Conservation (phyloP, 176 grass and related monocot genomes). For the Leersia perrieri region DNA sequence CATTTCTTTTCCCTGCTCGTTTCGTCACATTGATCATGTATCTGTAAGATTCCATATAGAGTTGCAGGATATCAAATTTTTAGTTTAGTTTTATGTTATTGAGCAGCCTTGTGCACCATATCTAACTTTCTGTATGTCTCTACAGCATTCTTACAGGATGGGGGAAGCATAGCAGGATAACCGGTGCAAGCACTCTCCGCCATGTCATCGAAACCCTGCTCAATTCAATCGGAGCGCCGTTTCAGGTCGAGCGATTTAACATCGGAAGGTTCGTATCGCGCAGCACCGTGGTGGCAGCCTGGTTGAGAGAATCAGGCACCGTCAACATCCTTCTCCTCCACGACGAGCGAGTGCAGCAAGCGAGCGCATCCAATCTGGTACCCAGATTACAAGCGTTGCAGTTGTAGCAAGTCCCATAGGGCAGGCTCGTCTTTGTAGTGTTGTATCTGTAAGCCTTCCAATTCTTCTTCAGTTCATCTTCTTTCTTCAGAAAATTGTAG, state of each 20-base stretch:
- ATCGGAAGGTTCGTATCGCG: conserved; percentile 83
- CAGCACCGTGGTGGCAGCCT: conserved; percentile 73
- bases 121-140: not conserved
- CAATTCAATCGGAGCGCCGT: conserved; percentile 79
- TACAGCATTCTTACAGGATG: conserved; percentile 94
- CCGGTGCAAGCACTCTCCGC: conserved; percentile 78
- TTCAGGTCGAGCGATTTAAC: conserved; percentile 83
- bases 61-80: not conserved
- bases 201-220: conserved; percentile 64
- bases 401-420: conserved; percentile 46
- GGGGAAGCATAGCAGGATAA: conserved; percentile 95
- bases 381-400: conserved; percentile 67
- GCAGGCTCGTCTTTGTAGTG: not conserved
- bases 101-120: not conserved
- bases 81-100: not conserved
- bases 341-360: conserved; percentile 43
- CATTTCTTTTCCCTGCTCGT: not conserved
- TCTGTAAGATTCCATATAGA: not conserved
- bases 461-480: conserved; percentile 12
- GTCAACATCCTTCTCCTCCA: conserved; percentile 70
- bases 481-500: conserved; percentile 37
- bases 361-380: conserved; percentile 37
- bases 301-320: conserved; percentile 71
- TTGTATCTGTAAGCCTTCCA: conserved; percentile 7
- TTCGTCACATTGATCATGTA: not conserved